Percentiles rank a stretch among this genome's conserved stretches.
These are phyloP conservation scores for Sugiyamaella paludigena DNA, from an alignment of 1,139 yeast genomes.

Conservation along the genomic window DNA sequence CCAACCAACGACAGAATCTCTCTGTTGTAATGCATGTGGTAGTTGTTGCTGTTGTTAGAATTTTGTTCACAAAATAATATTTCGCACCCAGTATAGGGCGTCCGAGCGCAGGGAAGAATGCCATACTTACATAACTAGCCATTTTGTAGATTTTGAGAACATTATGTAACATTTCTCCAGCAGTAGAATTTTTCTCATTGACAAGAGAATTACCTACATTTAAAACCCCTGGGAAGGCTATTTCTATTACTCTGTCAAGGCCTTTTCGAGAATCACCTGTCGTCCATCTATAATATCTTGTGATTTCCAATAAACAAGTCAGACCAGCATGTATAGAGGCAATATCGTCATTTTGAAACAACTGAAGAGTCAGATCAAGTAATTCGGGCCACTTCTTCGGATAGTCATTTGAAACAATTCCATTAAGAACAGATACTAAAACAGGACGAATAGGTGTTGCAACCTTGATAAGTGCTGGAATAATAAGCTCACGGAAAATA, in stretches of 20 bases:
- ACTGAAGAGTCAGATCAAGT: conserved; percentile 54
- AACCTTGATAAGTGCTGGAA: conserved; percentile 47
- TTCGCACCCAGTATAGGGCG: neutral
- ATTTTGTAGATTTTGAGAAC: conserved; percentile 79
- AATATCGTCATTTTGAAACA: conserved; percentile 55
- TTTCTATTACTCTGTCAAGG: conserved; percentile 58
- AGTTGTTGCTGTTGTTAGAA: conserved; percentile 52
- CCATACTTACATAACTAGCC: conserved; percentile 49
- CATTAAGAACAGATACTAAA: conserved; percentile 65
- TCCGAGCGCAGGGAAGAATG: neutral
- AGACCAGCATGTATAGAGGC: conserved; percentile 72
- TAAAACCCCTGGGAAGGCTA: conserved; percentile 68
- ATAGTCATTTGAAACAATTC: conserved; percentile 66
- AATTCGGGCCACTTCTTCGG: conserved; percentile 70
- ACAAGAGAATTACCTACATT: conserved; percentile 61
- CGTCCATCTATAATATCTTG: conserved; percentile 73
- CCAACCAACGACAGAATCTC: conserved; percentile 65
- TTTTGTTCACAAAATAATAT: neutral
- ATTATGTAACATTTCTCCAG: conserved; percentile 76
- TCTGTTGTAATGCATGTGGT: conserved; percentile 64
- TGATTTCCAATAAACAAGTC: conserved; percentile 68
- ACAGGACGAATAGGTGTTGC: conserved; percentile 50
- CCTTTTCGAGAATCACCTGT: conserved; percentile 22
- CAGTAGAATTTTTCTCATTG: conserved; percentile 43
- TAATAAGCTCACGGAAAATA: conserved; percentile 59